Conservation (phyloP, 371 early-diverging fungal genomes). For the Mortierella sp. region DNA sequence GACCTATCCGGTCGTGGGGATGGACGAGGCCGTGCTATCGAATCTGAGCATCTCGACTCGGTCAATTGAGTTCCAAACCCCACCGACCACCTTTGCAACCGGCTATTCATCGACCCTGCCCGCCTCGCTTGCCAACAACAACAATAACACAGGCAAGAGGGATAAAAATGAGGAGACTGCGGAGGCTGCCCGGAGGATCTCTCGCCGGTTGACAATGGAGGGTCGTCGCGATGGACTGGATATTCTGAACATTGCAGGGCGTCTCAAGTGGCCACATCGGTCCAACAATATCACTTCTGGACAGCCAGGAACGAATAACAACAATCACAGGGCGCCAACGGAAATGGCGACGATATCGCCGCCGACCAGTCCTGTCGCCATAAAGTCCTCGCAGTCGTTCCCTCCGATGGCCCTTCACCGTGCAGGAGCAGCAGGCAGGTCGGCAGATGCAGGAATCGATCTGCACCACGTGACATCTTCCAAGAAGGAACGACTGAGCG, state of each 20-base stretch:
- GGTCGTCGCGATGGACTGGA: slow-evolving; percentile 62
- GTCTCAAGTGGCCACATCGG: slow-evolving; percentile 43
- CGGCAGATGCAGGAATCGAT: background rate
- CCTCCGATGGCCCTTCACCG: background rate
- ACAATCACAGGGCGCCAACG: background rate
- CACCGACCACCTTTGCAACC: background rate
- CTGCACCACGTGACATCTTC: background rate
- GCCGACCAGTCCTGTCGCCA: background rate
- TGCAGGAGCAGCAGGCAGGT: background rate
- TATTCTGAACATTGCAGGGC: slow-evolving; percentile 41
- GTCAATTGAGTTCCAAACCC: background rate
- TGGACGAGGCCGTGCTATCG: slow-evolving; percentile 13
- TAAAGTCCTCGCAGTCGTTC: slow-evolving; percentile 2
- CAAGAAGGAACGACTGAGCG: background rate
- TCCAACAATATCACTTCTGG: slow-evolving; percentile 47
- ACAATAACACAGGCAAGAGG: background rate
- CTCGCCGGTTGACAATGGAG: slow-evolving; percentile 46
- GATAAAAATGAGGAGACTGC: slow-evolving; percentile 55
- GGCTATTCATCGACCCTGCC: background rate
- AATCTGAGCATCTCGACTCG: slow-evolving; percentile 14
- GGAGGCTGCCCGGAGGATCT: slow-evolving; percentile 58
- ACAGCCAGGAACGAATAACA: background rate
- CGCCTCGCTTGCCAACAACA: slow-evolving; percentile 8
- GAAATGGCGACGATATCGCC: background rate
- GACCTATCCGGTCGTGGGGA: background rate